Evolutionary conservation across 768 basidiomycete species (phyloP).

Genomic region (Lenzites betulinus): DNA sequence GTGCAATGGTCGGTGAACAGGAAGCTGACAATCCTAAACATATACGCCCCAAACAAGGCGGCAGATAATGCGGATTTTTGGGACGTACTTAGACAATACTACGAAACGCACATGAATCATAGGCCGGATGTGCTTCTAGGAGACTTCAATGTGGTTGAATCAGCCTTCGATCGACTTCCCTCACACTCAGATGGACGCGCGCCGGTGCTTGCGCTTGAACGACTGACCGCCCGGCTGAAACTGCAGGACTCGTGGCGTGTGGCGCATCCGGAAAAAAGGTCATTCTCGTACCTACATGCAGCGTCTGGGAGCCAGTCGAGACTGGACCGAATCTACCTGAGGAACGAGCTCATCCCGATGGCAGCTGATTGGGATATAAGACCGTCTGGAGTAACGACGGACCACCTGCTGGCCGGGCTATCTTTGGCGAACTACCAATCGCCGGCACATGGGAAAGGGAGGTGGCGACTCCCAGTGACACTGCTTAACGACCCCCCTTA

Average conservation of each 20-base stretch:
- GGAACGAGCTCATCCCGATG: too few species aligned
- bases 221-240: background rate
- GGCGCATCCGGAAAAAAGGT: background rate
- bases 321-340: background rate
- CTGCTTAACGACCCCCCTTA: background rate
- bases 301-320: background rate
- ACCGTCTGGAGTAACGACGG: background rate
- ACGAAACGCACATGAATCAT: background rate
- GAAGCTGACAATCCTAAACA: background rate
- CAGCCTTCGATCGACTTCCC: slow-evolving; percentile 32
- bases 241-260: background rate
- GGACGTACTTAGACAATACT: background rate
- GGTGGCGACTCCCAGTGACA: background rate
- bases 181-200: background rate
- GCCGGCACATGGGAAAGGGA: slow-evolving; percentile 7
- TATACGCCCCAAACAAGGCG: background rate
- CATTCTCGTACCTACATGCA: background rate
- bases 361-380: background rate
- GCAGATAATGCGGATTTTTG: background rate
- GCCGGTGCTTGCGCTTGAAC: background rate
- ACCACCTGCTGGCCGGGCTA: slow-evolving; percentile 5
- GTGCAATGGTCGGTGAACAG: background rate
- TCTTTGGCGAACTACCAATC: background rate
- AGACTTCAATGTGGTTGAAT: too few species aligned
- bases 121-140: background rate